These are phyloP conservation scores for Elongisporangium undulatum DNA, from an alignment of 352 stramenopile genomes.

Conservation along the genomic window DNA sequence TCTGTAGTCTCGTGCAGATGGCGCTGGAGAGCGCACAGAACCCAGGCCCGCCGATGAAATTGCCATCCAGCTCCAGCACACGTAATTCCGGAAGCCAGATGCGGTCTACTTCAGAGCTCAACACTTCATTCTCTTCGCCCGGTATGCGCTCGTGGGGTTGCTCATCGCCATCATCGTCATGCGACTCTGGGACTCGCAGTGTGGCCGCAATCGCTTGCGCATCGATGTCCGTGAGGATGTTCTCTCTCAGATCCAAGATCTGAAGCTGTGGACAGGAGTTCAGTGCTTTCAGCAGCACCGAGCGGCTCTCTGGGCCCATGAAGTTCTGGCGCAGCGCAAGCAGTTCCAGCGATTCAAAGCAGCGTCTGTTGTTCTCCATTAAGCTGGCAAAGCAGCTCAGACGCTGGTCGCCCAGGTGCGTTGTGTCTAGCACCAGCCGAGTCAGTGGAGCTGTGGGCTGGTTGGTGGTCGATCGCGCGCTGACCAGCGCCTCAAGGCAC, in stretches of 20 bases:
- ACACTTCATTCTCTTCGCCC: not conserved
- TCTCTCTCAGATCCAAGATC: slow-evolving; percentile 34
- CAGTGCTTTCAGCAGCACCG: slow-evolving; percentile 27
- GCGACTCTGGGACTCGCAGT: slow-evolving; percentile 19
- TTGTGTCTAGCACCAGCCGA: slow-evolving; percentile 49
- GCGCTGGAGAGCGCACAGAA: slow-evolving; percentile 55
- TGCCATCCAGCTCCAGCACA: slow-evolving; percentile 41
- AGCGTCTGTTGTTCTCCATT: slow-evolving; percentile 13
- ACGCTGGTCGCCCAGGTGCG: slow-evolving; percentile 48
- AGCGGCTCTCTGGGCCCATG: slow-evolving; percentile 44
- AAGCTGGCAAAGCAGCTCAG: slow-evolving; percentile 28
- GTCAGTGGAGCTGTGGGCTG: slow-evolving; percentile 9
- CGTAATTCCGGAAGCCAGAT: slow-evolving; percentile 19
- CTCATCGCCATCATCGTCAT: slow-evolving; percentile 8
- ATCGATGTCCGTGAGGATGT: slow-evolving; percentile 62
- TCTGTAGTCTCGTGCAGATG: slow-evolving; percentile 16
- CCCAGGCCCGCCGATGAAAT: slow-evolving; percentile 63
- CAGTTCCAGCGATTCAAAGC: slow-evolving; percentile 27
- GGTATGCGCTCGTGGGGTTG: slow-evolving; percentile 1
- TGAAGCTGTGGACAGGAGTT: slow-evolving; percentile 16
- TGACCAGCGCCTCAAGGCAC: slow-evolving; percentile 27
- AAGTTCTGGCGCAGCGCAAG: slow-evolving; percentile 61
- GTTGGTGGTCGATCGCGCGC: not conserved
- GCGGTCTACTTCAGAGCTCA: slow-evolving; percentile 5
- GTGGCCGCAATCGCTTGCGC: slow-evolving; percentile 33